These are phyloP conservation scores for Tricholoma furcatifolium DNA, from an alignment of 768 basidiomycete species.

Conservation along the genomic window DNA sequence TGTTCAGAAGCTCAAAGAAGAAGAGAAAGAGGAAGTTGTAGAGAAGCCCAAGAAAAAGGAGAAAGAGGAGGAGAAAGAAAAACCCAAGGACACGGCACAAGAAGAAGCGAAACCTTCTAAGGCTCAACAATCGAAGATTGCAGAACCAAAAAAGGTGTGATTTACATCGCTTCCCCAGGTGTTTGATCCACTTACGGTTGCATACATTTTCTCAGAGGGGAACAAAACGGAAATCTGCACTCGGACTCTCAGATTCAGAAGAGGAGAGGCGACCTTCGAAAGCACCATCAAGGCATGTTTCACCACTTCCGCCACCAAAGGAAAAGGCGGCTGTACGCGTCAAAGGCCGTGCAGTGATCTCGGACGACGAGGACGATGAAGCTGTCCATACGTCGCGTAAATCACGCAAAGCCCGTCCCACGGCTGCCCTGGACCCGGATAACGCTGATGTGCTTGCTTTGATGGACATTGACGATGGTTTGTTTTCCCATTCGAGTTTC, in stretches of 20 bases:
- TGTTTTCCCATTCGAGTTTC: constrained; percentile 6
- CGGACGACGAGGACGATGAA: constrained; percentile 63
- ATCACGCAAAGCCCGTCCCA: constrained; percentile 26
- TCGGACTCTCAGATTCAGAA: constrained; percentile 26
- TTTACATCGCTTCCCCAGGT: background rate
- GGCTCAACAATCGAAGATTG: constrained; percentile 12
- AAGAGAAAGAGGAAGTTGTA: background rate
- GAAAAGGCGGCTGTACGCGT: constrained; percentile 28
- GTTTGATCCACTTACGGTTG: too few species aligned
- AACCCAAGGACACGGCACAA: constrained; percentile 17
- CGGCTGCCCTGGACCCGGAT: constrained; percentile 32
- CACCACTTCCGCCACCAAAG: constrained; percentile 10
- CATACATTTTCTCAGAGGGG: constrained; percentile 26
- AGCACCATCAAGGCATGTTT: constrained; percentile 5
- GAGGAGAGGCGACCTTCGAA: constrained; percentile 16
- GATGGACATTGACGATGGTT: constrained; percentile 81
- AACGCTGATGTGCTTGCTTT: constrained; percentile 54
- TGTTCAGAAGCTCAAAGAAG: background rate
- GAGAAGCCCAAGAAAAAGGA: constrained; percentile 17
- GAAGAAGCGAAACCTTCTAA: constrained; percentile 13
- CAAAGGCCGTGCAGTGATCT: constrained; percentile 50
- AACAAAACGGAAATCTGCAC: constrained; percentile 45
- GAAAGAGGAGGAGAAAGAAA: constrained; percentile 14
- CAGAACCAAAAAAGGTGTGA: constrained; percentile 19
- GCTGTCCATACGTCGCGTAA: constrained; percentile 31